phyloP scores from a whole-genome alignment of 23 red algal genomes.

The Gracilaria domingensis region DNA sequence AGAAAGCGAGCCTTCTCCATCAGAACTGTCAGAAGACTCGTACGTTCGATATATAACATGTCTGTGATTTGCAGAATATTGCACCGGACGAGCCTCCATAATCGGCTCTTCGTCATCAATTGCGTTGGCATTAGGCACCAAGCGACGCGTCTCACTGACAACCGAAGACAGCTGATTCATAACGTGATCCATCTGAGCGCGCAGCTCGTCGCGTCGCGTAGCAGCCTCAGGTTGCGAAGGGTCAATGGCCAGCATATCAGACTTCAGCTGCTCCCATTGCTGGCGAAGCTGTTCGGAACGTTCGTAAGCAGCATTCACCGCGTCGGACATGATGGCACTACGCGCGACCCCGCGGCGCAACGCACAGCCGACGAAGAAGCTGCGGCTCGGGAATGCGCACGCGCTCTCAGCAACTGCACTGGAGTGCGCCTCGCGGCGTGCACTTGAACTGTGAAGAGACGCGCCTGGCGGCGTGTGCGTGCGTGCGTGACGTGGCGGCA shows the following conservation, averaged over 20 bases:
- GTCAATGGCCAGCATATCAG: slow-evolving; percentile 37
- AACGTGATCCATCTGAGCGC: slow-evolving; percentile 50
- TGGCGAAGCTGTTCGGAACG: slow-evolving; percentile 42
- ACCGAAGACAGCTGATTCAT: slow-evolving; percentile 44
- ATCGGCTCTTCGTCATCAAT: slow-evolving; percentile 16
- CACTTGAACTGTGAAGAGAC: too few species aligned
- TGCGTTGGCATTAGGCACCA: slow-evolving; percentile 16
- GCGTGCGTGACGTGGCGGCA: slow-evolving; percentile 17
- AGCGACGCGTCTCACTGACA: slow-evolving; percentile 13
- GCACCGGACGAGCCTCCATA: slow-evolving; percentile 22
- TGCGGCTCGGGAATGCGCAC: background rate
- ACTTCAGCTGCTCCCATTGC: slow-evolving; percentile 39
- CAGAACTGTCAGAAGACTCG: slow-evolving; percentile 28
- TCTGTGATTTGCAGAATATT: slow-evolving; percentile 48
- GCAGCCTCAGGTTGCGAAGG: background rate
- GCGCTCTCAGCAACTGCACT: background rate
- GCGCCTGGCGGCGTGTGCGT: background rate
- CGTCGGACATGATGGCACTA: slow-evolving; percentile 28
- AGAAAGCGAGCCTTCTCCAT: background rate
- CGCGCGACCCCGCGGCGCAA: background rate
- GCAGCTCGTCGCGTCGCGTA: slow-evolving; percentile 3
- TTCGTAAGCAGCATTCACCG: slow-evolving; percentile 28
- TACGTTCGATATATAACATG: slow-evolving; percentile 60
- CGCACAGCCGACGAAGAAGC: background rate
- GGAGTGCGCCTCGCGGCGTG: background rate